These are phyloP conservation scores for Moelleriella libera DNA, from an alignment of 2,329 filamentous ascomycete genomes.

Conservation along the genomic window DNA sequence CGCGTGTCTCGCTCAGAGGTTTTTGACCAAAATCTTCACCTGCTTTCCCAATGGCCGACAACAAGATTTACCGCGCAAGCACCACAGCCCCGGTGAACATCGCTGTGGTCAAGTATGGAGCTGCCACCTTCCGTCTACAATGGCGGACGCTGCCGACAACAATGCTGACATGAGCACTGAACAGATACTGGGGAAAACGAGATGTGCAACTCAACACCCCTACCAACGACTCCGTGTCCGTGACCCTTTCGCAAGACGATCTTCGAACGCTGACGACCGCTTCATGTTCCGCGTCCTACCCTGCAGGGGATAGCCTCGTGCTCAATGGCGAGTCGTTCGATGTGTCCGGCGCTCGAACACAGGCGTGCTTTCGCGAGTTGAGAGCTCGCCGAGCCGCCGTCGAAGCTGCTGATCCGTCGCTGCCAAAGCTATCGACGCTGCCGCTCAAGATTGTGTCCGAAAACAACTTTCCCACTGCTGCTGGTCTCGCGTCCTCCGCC, in stretches of 20 bases:
- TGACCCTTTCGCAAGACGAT: slow-evolving; percentile 88
- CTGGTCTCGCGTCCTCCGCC: slow-evolving; percentile 65
- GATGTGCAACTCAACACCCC: slow-evolving; percentile 89
- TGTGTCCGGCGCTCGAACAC: slow-evolving; percentile 76
- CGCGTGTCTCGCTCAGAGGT: no score
- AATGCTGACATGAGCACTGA: slow-evolving; percentile 1
- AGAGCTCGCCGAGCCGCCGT: slow-evolving; percentile 62
- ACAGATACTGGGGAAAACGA: slow-evolving; percentile 87
- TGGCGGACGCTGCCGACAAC: background rate
- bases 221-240: slow-evolving; percentile 93
- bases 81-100: slow-evolving; percentile 98
- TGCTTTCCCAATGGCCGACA: slow-evolving; percentile 26
- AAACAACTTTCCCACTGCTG: slow-evolving; percentile 98
- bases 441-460: slow-evolving; percentile 80
- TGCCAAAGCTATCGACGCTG: slow-evolving; percentile 69
- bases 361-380: slow-evolving; percentile 83
- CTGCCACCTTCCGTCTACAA: slow-evolving; percentile 6
- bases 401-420: slow-evolving; percentile 54
- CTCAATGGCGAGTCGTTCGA: slow-evolving; percentile 78
- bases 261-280: slow-evolving; percentile 93
- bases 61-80: slow-evolving; percentile 71
- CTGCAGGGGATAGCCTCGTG: slow-evolving; percentile 53
- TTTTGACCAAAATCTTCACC: background rate
- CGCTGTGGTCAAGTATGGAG: slow-evolving; percentile 74
- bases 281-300: slow-evolving; percentile 65